phyloP scores from a whole-genome alignment of 331 rosid species.

The Cydonia oblonga region DNA sequence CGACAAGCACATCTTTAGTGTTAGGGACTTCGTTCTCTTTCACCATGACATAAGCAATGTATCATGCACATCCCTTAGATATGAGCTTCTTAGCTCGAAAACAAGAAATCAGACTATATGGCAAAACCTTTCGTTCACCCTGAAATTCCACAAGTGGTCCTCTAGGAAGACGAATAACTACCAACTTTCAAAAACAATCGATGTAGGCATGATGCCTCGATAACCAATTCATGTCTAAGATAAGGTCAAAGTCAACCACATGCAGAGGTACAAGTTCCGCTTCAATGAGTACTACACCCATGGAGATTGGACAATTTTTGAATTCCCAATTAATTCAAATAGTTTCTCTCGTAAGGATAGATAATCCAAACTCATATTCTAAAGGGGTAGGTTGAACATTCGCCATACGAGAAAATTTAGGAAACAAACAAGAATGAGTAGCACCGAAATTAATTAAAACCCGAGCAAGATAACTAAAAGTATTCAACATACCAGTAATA shows the following conservation, averaged over 20 bases:
- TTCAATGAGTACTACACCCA: background rate
- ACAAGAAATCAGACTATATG: background rate
- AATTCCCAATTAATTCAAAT: background rate
- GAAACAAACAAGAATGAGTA: background rate
- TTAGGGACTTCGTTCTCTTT: background rate
- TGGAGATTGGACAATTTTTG: background rate
- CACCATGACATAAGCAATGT: rapidly evolving
- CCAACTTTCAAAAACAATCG: background rate
- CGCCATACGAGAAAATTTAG: rapidly evolving
- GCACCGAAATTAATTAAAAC: background rate
- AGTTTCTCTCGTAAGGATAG: rapidly evolving
- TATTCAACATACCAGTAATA: background rate
- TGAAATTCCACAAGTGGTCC: background rate
- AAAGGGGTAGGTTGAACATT: background rate
- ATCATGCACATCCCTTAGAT: background rate
- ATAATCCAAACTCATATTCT: background rate
- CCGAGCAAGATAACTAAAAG: background rate
- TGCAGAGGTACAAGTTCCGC: background rate
- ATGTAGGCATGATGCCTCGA: background rate
- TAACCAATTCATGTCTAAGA: background rate
- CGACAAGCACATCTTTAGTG: background rate
- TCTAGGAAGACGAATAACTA: rapidly evolving
- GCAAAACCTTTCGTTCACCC: background rate
- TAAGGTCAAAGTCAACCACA: background rate
- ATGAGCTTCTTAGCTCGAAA: background rate